Evolutionary conservation across 1,139 yeast species (phyloP).

Genomic region (Tardiomyces digboiensis): DNA sequence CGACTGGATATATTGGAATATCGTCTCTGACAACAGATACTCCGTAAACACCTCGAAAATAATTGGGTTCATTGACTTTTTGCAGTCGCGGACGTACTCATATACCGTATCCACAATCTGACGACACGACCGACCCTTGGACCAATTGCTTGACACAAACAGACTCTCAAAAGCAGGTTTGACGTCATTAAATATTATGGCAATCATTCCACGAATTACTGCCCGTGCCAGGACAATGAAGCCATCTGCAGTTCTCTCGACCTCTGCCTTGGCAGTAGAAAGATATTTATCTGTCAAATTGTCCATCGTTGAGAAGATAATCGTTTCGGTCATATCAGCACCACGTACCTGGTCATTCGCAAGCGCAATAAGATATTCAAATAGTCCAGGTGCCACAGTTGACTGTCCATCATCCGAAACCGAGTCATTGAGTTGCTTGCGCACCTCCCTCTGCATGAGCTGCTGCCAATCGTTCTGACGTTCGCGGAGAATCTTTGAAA

Average conservation of each 20-base stretch:
- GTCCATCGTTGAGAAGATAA: slow-evolving; percentile 52
- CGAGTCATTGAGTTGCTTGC: slow-evolving; percentile 16
- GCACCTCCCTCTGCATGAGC: slow-evolving; percentile 51
- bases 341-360: slow-evolving; percentile 87
- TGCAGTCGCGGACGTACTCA: slow-evolving; percentile 63
- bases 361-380: slow-evolving; percentile 74
- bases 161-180: slow-evolving; percentile 37
- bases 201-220: slow-evolving; percentile 53
- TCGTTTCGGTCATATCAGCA: slow-evolving; percentile 70
- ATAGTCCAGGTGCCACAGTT: slow-evolving; percentile 57
- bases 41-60: slow-evolving; percentile 45
- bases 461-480: slow-evolving; percentile 55
- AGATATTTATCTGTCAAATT: slow-evolving; percentile 61
- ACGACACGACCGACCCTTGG: slow-evolving; percentile 41
- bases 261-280: slow-evolving; percentile 22
- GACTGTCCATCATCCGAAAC: slow-evolving; percentile 38
- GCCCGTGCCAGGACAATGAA: slow-evolving; percentile 68
- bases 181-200: slow-evolving; percentile 65
- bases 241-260: slow-evolving; percentile 54
- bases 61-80: slow-evolving; percentile 37
- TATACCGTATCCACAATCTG: slow-evolving; percentile 62
- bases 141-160: slow-evolving; percentile 30
- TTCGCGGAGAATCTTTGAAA: slow-evolving; percentile 50
- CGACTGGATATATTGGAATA: slow-evolving; percentile 37
- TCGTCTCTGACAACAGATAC: slow-evolving; percentile 39